Percentiles rank a stretch among this genome's conserved stretches.
Conservation (phyloP, 2,329 filamentous ascomycete genomes). For the Penicillium sp. region DNA sequence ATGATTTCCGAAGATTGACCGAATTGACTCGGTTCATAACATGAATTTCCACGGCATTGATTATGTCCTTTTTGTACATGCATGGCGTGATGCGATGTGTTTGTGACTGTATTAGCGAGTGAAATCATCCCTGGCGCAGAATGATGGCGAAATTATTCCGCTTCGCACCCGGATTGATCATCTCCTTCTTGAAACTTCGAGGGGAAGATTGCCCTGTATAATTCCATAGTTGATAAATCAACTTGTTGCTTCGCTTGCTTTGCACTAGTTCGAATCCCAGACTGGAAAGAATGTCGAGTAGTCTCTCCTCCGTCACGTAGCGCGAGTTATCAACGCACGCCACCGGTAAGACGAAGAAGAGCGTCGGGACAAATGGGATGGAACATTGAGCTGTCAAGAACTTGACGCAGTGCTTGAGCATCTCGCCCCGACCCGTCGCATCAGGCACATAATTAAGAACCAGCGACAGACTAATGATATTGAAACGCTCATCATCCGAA, state of each 20-base stretch:
- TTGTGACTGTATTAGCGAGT: not conserved
- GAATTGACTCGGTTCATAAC: not conserved
- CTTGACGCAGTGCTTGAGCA: conserved; percentile 74
- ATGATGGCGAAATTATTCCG: conserved; percentile 93
- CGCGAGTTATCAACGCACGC: conserved; percentile 89
- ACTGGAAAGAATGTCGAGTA: conserved; percentile 73
- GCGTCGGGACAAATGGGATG: conserved; percentile 49
- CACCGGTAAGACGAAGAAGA: conserved; percentile 88
- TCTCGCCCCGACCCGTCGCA: conserved; percentile 72
- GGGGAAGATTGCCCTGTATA: conserved; percentile 42
- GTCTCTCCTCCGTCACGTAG: conserved; percentile 74
- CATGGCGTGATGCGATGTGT: conserved; percentile 1
- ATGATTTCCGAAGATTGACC: conserved; percentile 60
- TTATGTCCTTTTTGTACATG: not conserved
- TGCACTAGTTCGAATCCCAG: conserved; percentile 71
- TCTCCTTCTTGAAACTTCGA: conserved; percentile 67
- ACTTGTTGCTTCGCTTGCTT: conserved; percentile 76
- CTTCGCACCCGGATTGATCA: conserved; percentile 72
- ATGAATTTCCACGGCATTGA: not conserved
- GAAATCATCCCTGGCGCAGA: conserved; percentile 46
- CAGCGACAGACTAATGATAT: conserved; percentile 87
- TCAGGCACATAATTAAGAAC: conserved; percentile 94
- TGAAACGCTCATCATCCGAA: conserved; percentile 67
- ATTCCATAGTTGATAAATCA: conserved; percentile 88
- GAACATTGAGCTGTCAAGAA: conserved; percentile 60